Percentiles rank a stretch among this genome's conserved stretches.
Evolutionary conservation across 1,139 yeast genomes (phyloP).

Genomic region (Taphrina communis): DNA sequence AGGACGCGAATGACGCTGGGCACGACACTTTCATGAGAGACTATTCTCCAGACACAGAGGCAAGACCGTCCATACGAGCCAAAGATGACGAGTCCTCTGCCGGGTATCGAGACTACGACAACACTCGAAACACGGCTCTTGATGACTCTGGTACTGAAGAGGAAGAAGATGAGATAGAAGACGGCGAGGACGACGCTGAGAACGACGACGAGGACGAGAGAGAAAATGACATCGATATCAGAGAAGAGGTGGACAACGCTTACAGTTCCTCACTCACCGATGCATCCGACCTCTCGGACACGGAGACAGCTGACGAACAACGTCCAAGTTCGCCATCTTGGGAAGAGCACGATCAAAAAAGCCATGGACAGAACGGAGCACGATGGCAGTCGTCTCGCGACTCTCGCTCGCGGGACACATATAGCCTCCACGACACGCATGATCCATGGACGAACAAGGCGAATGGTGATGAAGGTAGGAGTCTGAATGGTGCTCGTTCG

Average conservation of each 20-base stretch:
- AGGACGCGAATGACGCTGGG: slow-evolving; percentile 13
- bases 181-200: neutral
- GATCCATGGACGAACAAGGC: neutral
- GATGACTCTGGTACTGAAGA: neutral
- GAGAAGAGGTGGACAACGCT: neutral
- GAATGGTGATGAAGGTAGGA: neutral
- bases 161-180: neutral
- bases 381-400: neutral
- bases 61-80: neutral
- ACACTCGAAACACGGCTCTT: neutral
- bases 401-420: neutral
- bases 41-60: slow-evolving; percentile 1
- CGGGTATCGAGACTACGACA: neutral
- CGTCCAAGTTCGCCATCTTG: slow-evolving; percentile 11
- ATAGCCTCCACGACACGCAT: neutral
- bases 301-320: slow-evolving; percentile 3
- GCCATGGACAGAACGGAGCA: neutral
- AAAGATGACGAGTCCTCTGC: slow-evolving; percentile 1
- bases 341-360: neutral
- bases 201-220: neutral
- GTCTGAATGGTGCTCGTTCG: neutral
- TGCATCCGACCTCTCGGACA: slow-evolving; percentile 1
- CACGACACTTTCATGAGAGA: slow-evolving; percentile 4
- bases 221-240: neutral
- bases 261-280: slow-evolving; percentile 13